Evolutionary conservation across 192 early-diverging fungal genomes (phyloP), one percentile per base, ranked within the genome.

Genomic region (Thamnidium elegans): DNA sequence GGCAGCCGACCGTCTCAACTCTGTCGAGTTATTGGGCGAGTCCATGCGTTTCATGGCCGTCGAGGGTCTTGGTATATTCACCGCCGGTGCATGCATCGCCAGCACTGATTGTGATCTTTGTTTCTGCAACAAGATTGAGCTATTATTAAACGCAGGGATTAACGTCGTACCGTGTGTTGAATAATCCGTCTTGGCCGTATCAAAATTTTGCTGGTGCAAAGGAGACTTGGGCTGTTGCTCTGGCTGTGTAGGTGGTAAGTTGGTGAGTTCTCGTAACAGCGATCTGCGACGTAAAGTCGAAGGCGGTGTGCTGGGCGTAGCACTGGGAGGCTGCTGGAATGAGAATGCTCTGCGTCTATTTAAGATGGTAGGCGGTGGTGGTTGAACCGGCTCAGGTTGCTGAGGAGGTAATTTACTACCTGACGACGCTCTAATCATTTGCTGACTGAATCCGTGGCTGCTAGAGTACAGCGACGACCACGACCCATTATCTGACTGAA

Each of bases 401-500:
- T 43, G 58, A 42, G 11, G 39, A 11, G 42, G 20, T 59, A 23
- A 45, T 23, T 51, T 51, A 7, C 17, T 39, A 36, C 26, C 46
- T 19, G 47, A 48, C 14, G 32, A 30, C 39, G 47, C 48, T 23
- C 61, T 46, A 17, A 31, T 62, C 44, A 50, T 50, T 19, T 43
- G 56, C 19, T 66, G 52, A 26, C 30, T 34, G 14, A 14, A 17
- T 5, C 21, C 20, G 7, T 65, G 48, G 10, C 36, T 17, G 10
- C 8, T 11, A 4, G 60, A 46, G 6, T 31, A 62, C 55, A 20
- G 17, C 0, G 61, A 62, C 13, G 60, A 45, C 30, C 44, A 55
- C 7, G 67, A 62, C 0, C 50, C 61, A 4, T 11, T 58, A 39
- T 72, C 71, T 1, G 71, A 72, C 44, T 62, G 61, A 32, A 72